These are phyloP conservation scores for Pythium folliculosum DNA, from an alignment of 352 stramenopile genomes.

Conservation along the genomic window DNA sequence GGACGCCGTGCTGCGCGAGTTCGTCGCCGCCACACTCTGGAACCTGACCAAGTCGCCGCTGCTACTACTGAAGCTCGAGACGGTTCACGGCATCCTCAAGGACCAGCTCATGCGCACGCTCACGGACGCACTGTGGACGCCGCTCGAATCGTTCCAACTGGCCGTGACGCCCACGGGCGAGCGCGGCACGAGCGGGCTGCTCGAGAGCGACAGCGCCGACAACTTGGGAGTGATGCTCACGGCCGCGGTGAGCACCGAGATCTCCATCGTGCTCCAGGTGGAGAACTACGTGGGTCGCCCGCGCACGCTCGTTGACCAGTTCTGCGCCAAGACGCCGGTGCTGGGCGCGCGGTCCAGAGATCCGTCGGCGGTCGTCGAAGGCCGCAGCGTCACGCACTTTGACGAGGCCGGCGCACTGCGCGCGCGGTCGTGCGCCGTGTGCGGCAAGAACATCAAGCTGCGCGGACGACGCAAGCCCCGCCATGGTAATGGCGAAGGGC, in stretches of 20 bases:
- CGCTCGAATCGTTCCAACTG: conserved; percentile 54
- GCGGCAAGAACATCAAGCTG: conserved; percentile 50
- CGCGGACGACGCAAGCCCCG: conserved; percentile 24
- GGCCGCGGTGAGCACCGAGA: conserved; percentile 43
- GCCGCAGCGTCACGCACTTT: conserved; percentile 51
- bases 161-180: conserved; percentile 43
- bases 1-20: conserved; percentile 50
- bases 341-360: not conserved
- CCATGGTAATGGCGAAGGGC: not conserved
- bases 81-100: conserved; percentile 62
- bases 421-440: conserved; percentile 55
- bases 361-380: conserved; percentile 8
- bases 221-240: conserved; percentile 65
- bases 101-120: conserved; percentile 56
- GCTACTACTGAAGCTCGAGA: conserved; percentile 74
- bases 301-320: conserved; percentile 51
- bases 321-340: conserved; percentile 29
- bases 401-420: conserved; percentile 54
- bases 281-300: conserved; percentile 55
- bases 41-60: conserved; percentile 69
- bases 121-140: conserved; percentile 49
- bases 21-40: conserved; percentile 58
- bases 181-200: conserved; percentile 40
- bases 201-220: conserved; percentile 55
- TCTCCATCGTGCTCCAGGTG: conserved; percentile 52